Evolutionary conservation across 2,329 filamentous ascomycete genomes (phyloP).

Genomic region (Botrytis fabae): DNA sequence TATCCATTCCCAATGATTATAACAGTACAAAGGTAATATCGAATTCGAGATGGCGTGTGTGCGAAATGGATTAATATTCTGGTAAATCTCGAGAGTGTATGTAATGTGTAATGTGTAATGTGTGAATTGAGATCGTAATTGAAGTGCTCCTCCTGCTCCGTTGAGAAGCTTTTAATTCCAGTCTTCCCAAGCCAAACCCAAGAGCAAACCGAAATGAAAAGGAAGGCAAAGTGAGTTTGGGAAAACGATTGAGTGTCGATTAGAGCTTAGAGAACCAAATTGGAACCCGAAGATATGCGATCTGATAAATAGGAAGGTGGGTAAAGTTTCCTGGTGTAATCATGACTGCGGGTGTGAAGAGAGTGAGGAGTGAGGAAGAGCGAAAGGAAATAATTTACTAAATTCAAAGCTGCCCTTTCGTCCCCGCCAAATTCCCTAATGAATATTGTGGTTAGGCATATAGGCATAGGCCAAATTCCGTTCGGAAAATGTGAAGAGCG

Average conservation of each 20-base stretch:
- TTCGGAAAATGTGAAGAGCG: constrained; percentile 10
- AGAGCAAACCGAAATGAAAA: background rate
- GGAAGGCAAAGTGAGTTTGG: constrained; percentile 15
- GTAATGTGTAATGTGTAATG: constrained; percentile 19
- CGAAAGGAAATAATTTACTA: constrained; percentile 17
- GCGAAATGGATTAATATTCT: constrained; percentile 12
- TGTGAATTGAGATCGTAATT: constrained; percentile 26
- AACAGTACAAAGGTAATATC: constrained; percentile 17
- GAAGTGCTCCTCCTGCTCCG: constrained; percentile 23
- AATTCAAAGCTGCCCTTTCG: constrained; percentile 14
- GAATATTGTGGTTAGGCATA: constrained; percentile 13
- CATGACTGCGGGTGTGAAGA: constrained; percentile 21
- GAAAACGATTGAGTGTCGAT: constrained; percentile 18
- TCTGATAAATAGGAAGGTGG: constrained; percentile 10
- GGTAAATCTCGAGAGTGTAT: constrained; percentile 17
- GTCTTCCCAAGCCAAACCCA: constrained; percentile 16
- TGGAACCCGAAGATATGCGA: constrained; percentile 12
- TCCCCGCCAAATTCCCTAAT: constrained; percentile 19
- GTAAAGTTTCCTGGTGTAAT: constrained; percentile 23
- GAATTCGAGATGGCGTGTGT: background rate
- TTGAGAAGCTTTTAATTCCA: constrained; percentile 20
- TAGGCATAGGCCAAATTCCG: constrained; percentile 16
- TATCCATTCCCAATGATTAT: constrained; percentile 48
- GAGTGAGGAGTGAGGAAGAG: constrained; percentile 6
- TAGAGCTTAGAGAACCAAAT: constrained; percentile 18